phyloP scores from a whole-genome alignment of 352 stramenopile genomes.

The Pseudoperonospora humuli region DNA sequence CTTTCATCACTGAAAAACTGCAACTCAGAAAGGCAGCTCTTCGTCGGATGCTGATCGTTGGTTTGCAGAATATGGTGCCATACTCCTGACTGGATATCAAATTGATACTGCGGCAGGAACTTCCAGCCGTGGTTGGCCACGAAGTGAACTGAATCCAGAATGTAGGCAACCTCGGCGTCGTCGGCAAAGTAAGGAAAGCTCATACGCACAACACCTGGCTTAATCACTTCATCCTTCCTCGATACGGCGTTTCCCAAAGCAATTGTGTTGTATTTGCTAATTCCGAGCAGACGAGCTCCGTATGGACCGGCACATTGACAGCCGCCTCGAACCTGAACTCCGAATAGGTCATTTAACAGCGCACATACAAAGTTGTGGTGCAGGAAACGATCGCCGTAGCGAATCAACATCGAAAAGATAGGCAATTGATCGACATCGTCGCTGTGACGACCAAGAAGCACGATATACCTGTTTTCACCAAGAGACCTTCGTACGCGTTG shows the following conservation, averaged over 20 bases:
- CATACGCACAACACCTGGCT: slow-evolving; percentile 93
- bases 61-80: slow-evolving; percentile 52
- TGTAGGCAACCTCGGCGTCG: slow-evolving; percentile 87
- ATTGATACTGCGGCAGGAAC: slow-evolving; percentile 91
- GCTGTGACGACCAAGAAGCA: slow-evolving; percentile 73
- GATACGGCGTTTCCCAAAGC: slow-evolving; percentile 81
- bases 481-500: slow-evolving; percentile 38
- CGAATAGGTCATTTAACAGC: slow-evolving; percentile 97
- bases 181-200: slow-evolving; percentile 86
- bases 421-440: slow-evolving; percentile 21
- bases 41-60: slow-evolving; percentile 1
- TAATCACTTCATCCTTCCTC: slow-evolving; percentile 88
- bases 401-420: slow-evolving; percentile 94
- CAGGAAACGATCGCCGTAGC: slow-evolving; percentile 85
- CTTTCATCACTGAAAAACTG: slow-evolving; percentile 14
- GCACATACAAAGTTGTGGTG: slow-evolving; percentile 98
- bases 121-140: slow-evolving; percentile 89
- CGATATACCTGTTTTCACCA: slow-evolving; percentile 50
- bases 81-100: slow-evolving; percentile 91
- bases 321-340: too few relatives aligned
- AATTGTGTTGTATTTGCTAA: slow-evolving; percentile 60
- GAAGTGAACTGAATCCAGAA: slow-evolving; percentile 88
- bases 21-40: slow-evolving; percentile 16
- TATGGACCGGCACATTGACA: slow-evolving; percentile 92
- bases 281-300: slow-evolving; percentile 86